A percentile compares a stretch with the other conserved stretches of the same genome.
phyloP scores from a whole-genome alignment of 345 rosid species.

The Turnera subulata region DNA sequence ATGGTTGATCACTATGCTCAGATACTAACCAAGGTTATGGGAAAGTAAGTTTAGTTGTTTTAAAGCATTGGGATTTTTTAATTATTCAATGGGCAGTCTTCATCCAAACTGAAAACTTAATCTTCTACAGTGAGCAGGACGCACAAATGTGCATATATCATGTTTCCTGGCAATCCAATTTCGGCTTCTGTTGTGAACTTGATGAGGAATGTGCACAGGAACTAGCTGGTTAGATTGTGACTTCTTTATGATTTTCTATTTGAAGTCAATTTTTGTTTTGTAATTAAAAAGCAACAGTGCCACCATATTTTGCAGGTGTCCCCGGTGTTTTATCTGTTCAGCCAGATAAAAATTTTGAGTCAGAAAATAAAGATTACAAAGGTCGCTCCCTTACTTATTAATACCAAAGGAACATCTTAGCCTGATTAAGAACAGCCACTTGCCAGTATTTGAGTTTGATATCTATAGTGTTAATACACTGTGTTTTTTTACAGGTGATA shows the following conservation, averaged over 20 bases:
- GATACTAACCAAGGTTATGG: slow-evolving; percentile 65
- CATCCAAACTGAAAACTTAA: not conserved
- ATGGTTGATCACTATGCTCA: slow-evolving; percentile 83
- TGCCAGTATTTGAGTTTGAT: not conserved
- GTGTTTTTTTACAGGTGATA: slow-evolving; percentile 30
- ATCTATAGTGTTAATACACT: not conserved
- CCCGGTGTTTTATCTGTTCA: slow-evolving; percentile 86
- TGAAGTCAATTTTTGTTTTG: too few relatives aligned
- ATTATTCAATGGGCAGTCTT: not conserved
- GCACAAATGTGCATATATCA: slow-evolving; percentile 93
- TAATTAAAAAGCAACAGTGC: too few relatives aligned
- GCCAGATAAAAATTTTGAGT: slow-evolving; percentile 56
- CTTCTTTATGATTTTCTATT: not conserved
- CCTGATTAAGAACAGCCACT: not conserved
- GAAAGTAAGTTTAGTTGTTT: slow-evolving; percentile 48
- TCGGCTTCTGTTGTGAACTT: slow-evolving; percentile 81
- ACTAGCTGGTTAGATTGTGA: slow-evolving; percentile 54
- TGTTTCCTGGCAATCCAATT: slow-evolving; percentile 71
- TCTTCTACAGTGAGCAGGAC: slow-evolving; percentile 63
- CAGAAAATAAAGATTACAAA: slow-evolving; percentile 65
- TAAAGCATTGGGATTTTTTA: not conserved
- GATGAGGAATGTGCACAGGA: slow-evolving; percentile 66
- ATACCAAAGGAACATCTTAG: too few relatives aligned
- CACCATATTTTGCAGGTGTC: slow-evolving; percentile 45
- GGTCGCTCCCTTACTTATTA: slow-evolving; percentile 51